phyloP scores from a whole-genome alignment of 257 asterid species.

The Solanum sejunctum region DNA sequence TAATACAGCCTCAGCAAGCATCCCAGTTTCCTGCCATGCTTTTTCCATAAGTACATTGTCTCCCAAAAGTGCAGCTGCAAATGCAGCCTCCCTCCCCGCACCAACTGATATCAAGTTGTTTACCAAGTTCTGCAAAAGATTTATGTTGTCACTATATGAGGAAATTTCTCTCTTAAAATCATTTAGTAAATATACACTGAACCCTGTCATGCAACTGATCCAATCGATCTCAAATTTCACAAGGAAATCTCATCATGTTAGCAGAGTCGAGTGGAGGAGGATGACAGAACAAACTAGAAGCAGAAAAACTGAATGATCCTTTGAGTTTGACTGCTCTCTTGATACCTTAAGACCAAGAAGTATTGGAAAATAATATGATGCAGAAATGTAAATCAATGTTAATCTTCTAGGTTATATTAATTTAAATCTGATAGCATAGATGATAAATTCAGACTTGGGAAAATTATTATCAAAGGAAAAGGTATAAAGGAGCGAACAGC shows the following conservation, averaged over 20 bases:
- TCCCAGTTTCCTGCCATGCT: conserved; percentile 97
- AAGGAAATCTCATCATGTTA: background rate
- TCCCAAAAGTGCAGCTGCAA: conserved; percentile 93
- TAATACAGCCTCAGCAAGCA: conserved; percentile 98
- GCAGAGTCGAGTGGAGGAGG: background rate
- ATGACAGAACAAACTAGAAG: background rate
- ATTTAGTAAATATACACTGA: background rate
- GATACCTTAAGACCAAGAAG: background rate
- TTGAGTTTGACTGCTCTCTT: background rate
- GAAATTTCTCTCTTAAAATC: background rate
- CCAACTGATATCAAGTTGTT: conserved; percentile 78
- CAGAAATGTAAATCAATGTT: background rate
- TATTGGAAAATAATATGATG: background rate
- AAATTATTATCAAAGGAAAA: background rate
- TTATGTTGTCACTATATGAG: background rate
- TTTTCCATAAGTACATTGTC: conserved; percentile 94
- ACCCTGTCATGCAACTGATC: background rate
- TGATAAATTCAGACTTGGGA: background rate
- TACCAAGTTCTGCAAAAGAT: conserved; percentile 69
- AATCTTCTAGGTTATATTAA: background rate
- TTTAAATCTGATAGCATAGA: background rate
- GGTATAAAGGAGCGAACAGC: background rate
- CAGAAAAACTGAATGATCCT: background rate
- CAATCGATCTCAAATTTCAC: background rate
- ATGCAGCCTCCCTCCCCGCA: conserved; percentile 93